Conservation (phyloP, 2,329 filamentous ascomycete genomes). For the Pestalotiopsis sp. region DNA sequence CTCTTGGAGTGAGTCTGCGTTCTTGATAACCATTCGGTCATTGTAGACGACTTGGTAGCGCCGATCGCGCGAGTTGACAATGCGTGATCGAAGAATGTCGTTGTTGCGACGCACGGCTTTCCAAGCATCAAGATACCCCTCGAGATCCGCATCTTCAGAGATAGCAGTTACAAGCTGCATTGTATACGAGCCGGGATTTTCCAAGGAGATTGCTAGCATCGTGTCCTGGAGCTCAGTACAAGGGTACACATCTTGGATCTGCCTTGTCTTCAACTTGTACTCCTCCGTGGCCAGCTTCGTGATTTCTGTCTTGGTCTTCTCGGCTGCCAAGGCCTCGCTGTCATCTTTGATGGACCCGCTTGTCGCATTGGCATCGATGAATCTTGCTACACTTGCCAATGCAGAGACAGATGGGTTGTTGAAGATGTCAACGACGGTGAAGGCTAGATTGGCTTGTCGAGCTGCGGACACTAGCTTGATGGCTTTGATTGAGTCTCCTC, state of each 20-base stretch:
- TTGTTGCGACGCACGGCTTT: constrained; percentile 7
- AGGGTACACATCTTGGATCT: constrained; percentile 10
- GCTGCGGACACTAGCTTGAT: constrained; percentile 43
- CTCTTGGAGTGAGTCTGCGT: constrained; percentile 4
- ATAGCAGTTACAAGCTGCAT: constrained; percentile 10
- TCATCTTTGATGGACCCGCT: background rate
- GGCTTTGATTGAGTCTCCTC: constrained; percentile 32
- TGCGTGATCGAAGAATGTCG: constrained; percentile 8
- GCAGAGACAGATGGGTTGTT: constrained; percentile 29
- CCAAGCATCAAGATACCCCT: constrained; percentile 9
- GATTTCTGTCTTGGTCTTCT: background rate
- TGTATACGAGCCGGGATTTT: constrained; percentile 1
- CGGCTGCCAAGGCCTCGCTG: background rate
- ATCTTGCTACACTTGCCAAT: constrained; percentile 9
- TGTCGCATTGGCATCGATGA: constrained; percentile 1
- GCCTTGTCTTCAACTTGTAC: constrained; percentile 9
- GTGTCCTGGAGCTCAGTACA: constrained; percentile 12
- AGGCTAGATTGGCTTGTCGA: constrained; percentile 40
- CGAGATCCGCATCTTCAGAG: constrained; percentile 9
- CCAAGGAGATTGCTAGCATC: constrained; percentile 2
- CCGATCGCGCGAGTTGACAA: constrained; percentile 1
- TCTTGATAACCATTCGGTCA: constrained; percentile 10
- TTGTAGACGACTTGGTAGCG: constrained; percentile 10
- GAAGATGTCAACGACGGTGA: constrained; percentile 54
- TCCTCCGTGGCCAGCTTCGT: constrained; percentile 2